A percentile compares a stretch with the other conserved stretches of the same genome.
Evolutionary conservation across 148 eudicot species (phyloP).

Genomic region (Polygonum aviculare): DNA sequence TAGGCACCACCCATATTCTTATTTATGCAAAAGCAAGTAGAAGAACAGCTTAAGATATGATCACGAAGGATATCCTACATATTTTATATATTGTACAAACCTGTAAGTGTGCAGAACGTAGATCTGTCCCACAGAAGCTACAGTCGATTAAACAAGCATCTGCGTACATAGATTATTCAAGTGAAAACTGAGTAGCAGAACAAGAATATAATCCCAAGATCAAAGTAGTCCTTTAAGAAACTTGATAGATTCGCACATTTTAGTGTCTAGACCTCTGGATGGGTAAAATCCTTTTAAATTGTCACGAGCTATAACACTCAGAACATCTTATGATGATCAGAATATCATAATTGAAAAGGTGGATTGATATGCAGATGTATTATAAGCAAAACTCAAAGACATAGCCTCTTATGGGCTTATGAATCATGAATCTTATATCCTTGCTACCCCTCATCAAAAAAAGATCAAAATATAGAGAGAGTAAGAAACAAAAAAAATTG

Average conservation of each 20-base stretch:
- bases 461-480: neutral
- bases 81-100: constrained; percentile 17
- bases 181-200: neutral
- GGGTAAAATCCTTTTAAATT: neutral
- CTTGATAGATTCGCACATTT: neutral
- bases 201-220: neutral
- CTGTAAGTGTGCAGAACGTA: constrained; percentile 92
- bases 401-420: neutral
- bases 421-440: neutral
- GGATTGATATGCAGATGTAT: neutral
- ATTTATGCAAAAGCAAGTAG: neutral
- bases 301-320: neutral
- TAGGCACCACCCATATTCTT: neutral
- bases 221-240: neutral
- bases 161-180: constrained; percentile 24
- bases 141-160: constrained; percentile 88
- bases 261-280: neutral
- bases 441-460: too few relatives aligned
- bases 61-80: neutral
- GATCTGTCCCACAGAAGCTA: constrained; percentile 92
- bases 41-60: neutral
- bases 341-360: neutral
- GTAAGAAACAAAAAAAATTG: neutral
- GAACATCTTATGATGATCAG: neutral
- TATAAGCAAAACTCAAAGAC: neutral